Percentiles rank a stretch among this genome's conserved stretches.
These are phyloP conservation scores for Melampsora americana DNA, from an alignment of 1,284 basidiomycete species.

Conservation along the genomic window DNA sequence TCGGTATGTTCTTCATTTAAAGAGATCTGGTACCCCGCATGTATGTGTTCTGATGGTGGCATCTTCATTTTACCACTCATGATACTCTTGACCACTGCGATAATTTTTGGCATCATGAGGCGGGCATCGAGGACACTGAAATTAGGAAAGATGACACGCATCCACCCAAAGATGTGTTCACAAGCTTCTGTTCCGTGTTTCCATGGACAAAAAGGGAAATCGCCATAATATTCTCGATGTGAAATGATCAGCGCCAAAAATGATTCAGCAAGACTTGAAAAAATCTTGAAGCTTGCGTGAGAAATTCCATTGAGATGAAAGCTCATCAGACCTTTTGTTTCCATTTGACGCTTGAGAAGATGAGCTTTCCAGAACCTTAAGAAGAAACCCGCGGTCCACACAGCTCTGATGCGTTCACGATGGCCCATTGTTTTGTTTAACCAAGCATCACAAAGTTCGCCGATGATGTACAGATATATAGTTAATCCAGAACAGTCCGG, in stretches of 20 bases:
- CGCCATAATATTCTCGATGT: conserved; percentile 10
- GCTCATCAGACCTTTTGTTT: conserved; percentile 10
- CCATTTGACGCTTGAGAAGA: neutral
- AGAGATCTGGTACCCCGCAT: conserved; percentile 15
- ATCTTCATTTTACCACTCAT: conserved; percentile 30
- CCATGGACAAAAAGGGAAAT: conserved; percentile 18
- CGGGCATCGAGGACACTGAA: conserved; percentile 22
- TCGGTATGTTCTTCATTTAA: conserved; percentile 5
- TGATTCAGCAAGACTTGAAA: conserved; percentile 5
- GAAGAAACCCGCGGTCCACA: conserved; percentile 12
- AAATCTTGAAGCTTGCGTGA: conserved; percentile 18
- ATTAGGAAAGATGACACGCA: conserved; percentile 23
- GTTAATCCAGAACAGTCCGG: conserved; percentile 15
- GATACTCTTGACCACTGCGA: conserved; percentile 17
- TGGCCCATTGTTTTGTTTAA: conserved; percentile 9
- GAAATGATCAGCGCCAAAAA: conserved; percentile 18
- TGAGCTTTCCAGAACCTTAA: conserved; percentile 13
- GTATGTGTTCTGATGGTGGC: conserved; percentile 18
- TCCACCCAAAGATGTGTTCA: conserved; percentile 17
- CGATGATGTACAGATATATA: conserved; percentile 18
- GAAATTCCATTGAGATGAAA: conserved; percentile 15
- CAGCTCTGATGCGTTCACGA: conserved; percentile 10
- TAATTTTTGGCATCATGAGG: conserved; percentile 24
- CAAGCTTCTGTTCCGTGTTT: conserved; percentile 33
- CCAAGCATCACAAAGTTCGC: conserved; percentile 21